A percentile compares a stretch with the other conserved stretches of the same genome.
Conservation (phyloP, 768 basidiomycete genomes). For the Mycena filopes region DNA sequence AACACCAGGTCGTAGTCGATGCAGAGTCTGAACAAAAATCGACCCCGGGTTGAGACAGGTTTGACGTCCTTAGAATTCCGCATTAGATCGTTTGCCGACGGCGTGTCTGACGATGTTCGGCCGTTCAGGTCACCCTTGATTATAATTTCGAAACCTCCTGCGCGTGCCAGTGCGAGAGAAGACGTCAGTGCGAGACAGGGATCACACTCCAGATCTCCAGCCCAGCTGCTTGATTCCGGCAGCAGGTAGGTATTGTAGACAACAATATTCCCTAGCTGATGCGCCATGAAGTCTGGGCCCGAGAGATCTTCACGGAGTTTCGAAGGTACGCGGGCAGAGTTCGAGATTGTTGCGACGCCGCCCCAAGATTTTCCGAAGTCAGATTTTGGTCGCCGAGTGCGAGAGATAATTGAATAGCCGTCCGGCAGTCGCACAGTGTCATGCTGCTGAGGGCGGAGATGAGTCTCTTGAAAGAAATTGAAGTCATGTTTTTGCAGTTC, state of each 20-base stretch:
- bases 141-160: constrained; percentile 2
- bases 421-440: neutral
- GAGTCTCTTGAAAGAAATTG: no score
- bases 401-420: constrained; percentile 6
- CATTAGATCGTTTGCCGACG: neutral
- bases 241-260: neutral
- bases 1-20: no score
- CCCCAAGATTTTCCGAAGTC: constrained; percentile 11
- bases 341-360: neutral
- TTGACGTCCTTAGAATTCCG: constrained; percentile 3
- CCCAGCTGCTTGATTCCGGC: neutral
- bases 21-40: neutral
- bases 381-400: neutral
- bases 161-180: neutral
- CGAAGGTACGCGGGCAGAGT: neutral
- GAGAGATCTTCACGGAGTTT: neutral
- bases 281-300: no score
- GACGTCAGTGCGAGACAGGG: neutral
- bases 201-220: neutral
- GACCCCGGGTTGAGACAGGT: neutral
- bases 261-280: neutral
- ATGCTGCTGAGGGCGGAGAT: constrained; percentile 9
- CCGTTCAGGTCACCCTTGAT: constrained; percentile 17
- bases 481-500: no score
- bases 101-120: neutral